Base-by-base conservation (phyloP, 441 rosid genomes). In the Gossypium davidsonii region DNA sequence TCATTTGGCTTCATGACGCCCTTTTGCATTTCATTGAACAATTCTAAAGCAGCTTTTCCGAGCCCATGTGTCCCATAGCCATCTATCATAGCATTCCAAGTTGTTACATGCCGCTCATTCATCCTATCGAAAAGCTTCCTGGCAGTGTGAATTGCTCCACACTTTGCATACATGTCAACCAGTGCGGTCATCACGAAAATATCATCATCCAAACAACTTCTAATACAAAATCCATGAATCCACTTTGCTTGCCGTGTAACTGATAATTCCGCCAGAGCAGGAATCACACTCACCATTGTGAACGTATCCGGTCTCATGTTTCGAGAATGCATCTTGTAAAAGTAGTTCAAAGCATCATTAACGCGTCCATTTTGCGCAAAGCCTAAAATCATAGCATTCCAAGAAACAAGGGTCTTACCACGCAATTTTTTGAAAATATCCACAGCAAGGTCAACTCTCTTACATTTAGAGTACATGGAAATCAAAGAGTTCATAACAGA, bases 31-130 rank as follows among this genome's bases (percentile, higher is more conserved):
- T 79, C 79, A 73, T 71, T 42, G 70, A 88, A 90, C 76, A 90
- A 79, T 6, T 85, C 85, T n/a, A 86, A 65, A 67, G 92, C 88
- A 51, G 85, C 77, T 82, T 70, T 73, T 28, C 94, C 92, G 11
- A 76, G 78, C 1, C 94, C 94, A 53, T 90, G 91, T 2, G 94
- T 86, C 48, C 94, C 94, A 42, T 90, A 90, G 69, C 89, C 92
- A 74, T 90, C 94, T 56, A 90, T 88, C 92, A 90, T 88, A 20
- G 88, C 87, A 60, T 88, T 90, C 94, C 92, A 90, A 18, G 91
- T 88, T 0, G 90, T 90, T 63, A 86, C 91, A 59, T 88, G 90
- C 74, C 84, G 83, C 69, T 85, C 83, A 0, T 79, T 73, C 92
- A 90, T 90, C 85, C 75, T 73, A 70, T 85, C 83, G 44, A 90